A percentile compares a stretch with the other conserved stretches of the same genome.
Evolutionary conservation across 176 grass and related monocot genomes (phyloP).

Genomic region (Carex kokanica): DNA sequence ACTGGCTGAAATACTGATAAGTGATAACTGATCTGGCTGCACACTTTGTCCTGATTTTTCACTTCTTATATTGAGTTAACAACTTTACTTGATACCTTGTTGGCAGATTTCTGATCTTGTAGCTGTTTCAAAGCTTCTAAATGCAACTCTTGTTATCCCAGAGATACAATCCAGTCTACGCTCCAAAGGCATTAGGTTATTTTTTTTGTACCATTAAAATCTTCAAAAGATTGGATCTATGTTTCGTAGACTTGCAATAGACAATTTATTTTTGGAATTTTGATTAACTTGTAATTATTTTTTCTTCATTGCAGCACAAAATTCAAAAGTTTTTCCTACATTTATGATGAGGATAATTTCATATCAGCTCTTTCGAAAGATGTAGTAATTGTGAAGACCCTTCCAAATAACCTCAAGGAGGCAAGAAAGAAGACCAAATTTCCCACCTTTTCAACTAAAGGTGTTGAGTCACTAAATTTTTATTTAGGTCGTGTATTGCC

Average conservation of each 20-base stretch:
- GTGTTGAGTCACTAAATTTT: slow-evolving; percentile 60
- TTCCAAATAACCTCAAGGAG: slow-evolving; percentile 79
- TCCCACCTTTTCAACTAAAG: slow-evolving; percentile 78
- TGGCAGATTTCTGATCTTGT: slow-evolving; percentile 99
- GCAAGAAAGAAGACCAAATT: slow-evolving; percentile 91
- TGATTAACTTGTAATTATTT: slow-evolving; percentile 19
- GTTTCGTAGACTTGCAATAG: background rate
- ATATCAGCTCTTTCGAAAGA: slow-evolving; percentile 67
- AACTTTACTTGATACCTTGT: slow-evolving; percentile 28
- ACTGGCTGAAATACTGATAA: background rate
- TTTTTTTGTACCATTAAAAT: slow-evolving; percentile 5
- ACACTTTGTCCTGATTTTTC: background rate
- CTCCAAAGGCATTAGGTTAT: slow-evolving; percentile 90
- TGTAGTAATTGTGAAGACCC: slow-evolving; percentile 63
- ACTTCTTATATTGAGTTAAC: slow-evolving; percentile 12
- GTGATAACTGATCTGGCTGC: background rate
- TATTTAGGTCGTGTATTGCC: slow-evolving; percentile 71
- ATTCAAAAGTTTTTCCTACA: slow-evolving; percentile 97
- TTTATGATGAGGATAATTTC: slow-evolving; percentile 92
- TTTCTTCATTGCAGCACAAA: slow-evolving; percentile 57
- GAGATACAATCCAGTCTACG: slow-evolving; percentile 89
- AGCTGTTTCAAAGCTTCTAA: slow-evolving; percentile 79
- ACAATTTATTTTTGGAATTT: slow-evolving; percentile 16
- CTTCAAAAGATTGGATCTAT: background rate
- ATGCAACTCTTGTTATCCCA: slow-evolving; percentile 95